Base-by-base conservation (phyloP, 345 rosid genomes). In the Salix exigua region DNA sequence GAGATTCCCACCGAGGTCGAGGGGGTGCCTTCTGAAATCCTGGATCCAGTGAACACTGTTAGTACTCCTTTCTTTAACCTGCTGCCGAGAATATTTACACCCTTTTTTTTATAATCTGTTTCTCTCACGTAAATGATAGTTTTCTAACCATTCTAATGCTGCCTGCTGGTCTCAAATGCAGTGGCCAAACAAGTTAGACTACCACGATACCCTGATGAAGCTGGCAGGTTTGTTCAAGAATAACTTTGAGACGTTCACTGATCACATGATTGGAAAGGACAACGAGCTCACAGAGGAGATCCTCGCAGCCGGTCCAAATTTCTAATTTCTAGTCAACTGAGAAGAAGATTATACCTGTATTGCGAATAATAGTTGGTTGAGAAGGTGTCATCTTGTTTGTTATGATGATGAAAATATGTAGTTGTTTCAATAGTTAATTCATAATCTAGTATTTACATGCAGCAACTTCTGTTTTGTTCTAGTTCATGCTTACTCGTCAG, bases 131-230 rank as follows among this genome's bases (percentile, higher is more conserved):
- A 23, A 23, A 25, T 16, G 8, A 3, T 25, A 16, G 1, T 37
- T 44, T 4, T 26, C 51, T 30, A 8, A 3, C 13, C 61, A 79
- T 42, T 71, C 55, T 73, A n/a, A 79, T 55, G 19, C 63, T 31
- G 7, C 37, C 63, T 31, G 7, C 37, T 50, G 71, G 25, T 53
- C 60, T 66, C 74, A 23, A 53, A 67, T 75, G 87, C 85, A 94
- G 97, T 95, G 99, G 99, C 55, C 87, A 1, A 90, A 91, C 83
- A 90, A 93, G 91, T 73, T 88, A 33, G 99, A 92, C 26, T 90
- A 95, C 84, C 82, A 83, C n/a, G 91, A 88, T 16, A 89, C 94
- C 0, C 72, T 95, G 86, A 30, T 91, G 93, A 95, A 93, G 84
- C 84, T 95, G 80, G 97, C 88, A 72, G 96, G 93, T 23, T 80